Base-by-base conservation (phyloP, 306 rosid species). In the Hippophae gyantsensis region DNA sequence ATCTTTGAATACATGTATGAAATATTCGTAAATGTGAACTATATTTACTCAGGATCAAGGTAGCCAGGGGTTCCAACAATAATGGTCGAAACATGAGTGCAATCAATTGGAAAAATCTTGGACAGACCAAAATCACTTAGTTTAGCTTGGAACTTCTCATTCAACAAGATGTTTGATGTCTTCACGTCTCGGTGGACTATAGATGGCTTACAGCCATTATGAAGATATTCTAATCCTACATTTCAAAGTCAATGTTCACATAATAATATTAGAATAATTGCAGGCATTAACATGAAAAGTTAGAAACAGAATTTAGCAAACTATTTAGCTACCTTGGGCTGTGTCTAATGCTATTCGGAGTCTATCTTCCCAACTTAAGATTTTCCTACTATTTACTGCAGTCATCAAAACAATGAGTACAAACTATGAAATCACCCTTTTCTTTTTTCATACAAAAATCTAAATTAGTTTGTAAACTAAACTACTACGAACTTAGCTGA, bases 151-250 rank as follows among this genome's bases (percentile, higher is more conserved):
- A 68, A 49, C 3, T 13, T 60, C 3, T 51, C 72, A 8, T 59
- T 58, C 18, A 68, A 6, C 43, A 68, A 43, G 46, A 68, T 59
- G 14, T 67, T 67, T 8, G 72, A 7, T 0, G 54, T 9, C 51
- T 67, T 67, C 10, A 58, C 58, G 26, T 67, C 72, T 43, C 72
- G 27, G 25, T 67, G 65, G 8, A 67, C 27, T 51, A 67, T 58
- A 10, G 65, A 54, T 42, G 64, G 72, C 13, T 59, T 74, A 9
- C 80, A 77, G 43, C 82, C 86, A 27, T 59, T 47, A 23, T 81
- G 82, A 42, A 81, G 42, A 48, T 81, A 77, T 41, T 81, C 86
- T 62, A 81, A 7, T 43, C 82, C 86, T 81, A 62, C 26, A 48
- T 38, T 57, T 13, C 26, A 13, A 47, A 48, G 49, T 1, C 6